Evolutionary conservation across 1,284 basidiomycete species (phyloP), one percentile per base, ranked within the genome.

Genomic region (Leccinum angustisporum): DNA sequence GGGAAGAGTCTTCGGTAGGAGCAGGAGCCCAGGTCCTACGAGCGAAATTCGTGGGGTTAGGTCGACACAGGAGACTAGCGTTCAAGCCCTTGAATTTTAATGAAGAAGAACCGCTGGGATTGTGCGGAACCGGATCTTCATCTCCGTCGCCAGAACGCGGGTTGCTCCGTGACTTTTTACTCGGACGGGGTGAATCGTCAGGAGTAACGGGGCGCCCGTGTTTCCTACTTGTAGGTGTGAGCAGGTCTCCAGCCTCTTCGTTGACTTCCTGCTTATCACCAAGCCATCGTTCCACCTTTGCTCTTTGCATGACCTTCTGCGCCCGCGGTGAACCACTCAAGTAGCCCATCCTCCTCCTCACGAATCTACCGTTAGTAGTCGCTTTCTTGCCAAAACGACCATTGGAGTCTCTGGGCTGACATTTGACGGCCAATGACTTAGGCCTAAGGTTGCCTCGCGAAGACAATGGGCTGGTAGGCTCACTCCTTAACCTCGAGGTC

Each of bases 301-400:
- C 75, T 58, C 78, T 77, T 60, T 76, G 77, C 61, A 77, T 71
- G 40, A 78, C 77, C 62, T 78, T 75, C 66, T 81, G 77, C 0
- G 76, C 73, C 10, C 81, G 78, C 30, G 79, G 60, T 64, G 75
- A 60, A 66, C 70, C 61, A 66, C 61, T 62, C 18, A 67, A 63
- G 57, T 66, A 61, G 58, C 69, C 62, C 58, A 75, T 64, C 61
- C 77, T 77, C 68, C 75, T 79, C 66, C 81, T 75, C 69, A 77
- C 68, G 64, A 73, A 77, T 69, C 77, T 72, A 65, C 86, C 86
- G 62, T 88, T 86, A 9, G 78, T 80, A 21, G 77, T 76, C 30
- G 73, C 71, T 67, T 83, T 83, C 74, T 80, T 82, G 46, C 81
- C 82, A 58, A 83, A 83, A 18, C 81, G 75, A 51, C 82, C 81